Percentiles rank a stretch among this genome's conserved stretches.
Conservation (phyloP, 352 stramenopile genomes). For the Peronosclerospora sorghi region DNA sequence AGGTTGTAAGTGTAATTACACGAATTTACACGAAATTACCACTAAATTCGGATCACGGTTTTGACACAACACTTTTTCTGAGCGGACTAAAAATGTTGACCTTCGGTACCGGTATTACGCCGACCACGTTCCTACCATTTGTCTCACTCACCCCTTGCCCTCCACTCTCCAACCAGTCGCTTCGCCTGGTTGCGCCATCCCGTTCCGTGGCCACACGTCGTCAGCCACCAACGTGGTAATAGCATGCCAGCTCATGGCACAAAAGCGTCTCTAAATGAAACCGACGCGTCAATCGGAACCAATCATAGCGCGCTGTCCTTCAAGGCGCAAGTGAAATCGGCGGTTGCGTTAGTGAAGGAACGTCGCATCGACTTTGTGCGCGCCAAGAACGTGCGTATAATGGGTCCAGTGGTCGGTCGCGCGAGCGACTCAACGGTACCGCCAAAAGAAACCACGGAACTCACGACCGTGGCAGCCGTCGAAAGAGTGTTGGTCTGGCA, state of each 20-base stretch:
- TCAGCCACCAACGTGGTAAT: slow-evolving; percentile 4
- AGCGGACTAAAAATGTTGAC: no score
- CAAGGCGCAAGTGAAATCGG: slow-evolving; percentile 60
- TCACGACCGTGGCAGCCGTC: slow-evolving; percentile 34
- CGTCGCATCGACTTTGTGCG: slow-evolving; percentile 74
- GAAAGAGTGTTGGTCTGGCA: slow-evolving; percentile 50
- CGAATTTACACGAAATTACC: no score
- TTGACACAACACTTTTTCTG: no score
- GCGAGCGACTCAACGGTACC: slow-evolving; percentile 8
- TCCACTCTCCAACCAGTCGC: slow-evolving; percentile 17
- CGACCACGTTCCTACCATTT: no score
- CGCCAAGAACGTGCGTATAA: slow-evolving; percentile 39
- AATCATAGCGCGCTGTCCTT: slow-evolving; percentile 27
- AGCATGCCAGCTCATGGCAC: neutral
- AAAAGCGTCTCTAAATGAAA: slow-evolving; percentile 7
- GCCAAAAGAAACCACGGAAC: slow-evolving; percentile 24
- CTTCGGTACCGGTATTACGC: no score
- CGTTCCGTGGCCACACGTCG: slow-evolving; percentile 5
- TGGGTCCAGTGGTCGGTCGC: slow-evolving; percentile 26
- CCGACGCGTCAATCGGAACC: neutral
- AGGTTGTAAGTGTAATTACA: no score
- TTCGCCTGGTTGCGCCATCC: slow-evolving; percentile 7
- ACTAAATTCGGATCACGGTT: no score
- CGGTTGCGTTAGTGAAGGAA: slow-evolving; percentile 65
- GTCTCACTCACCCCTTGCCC: no score